phyloP scores from a whole-genome alignment of 169 alveolate species.

The Nephromyces sp. region DNA sequence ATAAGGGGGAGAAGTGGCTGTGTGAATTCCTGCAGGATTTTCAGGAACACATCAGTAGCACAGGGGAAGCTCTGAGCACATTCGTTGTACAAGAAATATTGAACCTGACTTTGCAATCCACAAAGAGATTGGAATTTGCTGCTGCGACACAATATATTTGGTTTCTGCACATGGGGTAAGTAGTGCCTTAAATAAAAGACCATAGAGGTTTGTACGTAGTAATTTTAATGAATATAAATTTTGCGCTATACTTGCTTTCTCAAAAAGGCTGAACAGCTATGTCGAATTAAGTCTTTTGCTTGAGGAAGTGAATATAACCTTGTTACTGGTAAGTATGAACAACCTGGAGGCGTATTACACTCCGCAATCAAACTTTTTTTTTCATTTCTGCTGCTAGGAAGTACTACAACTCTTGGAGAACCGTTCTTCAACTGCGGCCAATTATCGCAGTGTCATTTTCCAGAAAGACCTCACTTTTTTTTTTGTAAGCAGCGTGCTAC shows the following conservation, averaged over 20 bases:
- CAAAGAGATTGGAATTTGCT: neutral
- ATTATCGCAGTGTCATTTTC: neutral
- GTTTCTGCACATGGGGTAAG: neutral
- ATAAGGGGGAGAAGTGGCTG: neutral
- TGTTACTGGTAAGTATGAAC: neutral
- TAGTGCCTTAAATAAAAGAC: neutral
- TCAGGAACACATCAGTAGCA: neutral
- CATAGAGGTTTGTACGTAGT: no score
- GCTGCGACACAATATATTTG: neutral
- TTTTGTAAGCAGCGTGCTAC: no score
- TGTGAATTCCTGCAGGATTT: neutral
- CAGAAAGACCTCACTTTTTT: neutral
- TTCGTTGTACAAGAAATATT: neutral
- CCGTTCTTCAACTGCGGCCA: neutral
- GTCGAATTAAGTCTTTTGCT: neutral
- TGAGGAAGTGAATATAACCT: neutral
- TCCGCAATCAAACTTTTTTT: neutral
- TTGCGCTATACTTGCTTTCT: neutral
- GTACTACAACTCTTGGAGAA: neutral
- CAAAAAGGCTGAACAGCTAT: neutral
- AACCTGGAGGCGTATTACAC: neutral
- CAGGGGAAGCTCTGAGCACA: neutral
- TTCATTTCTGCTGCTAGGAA: neutral
- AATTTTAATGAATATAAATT: neutral
- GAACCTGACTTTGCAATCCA: neutral